Conservation (phyloP, 1,284 basidiomycete species). For the Pterula multifida region DNA sequence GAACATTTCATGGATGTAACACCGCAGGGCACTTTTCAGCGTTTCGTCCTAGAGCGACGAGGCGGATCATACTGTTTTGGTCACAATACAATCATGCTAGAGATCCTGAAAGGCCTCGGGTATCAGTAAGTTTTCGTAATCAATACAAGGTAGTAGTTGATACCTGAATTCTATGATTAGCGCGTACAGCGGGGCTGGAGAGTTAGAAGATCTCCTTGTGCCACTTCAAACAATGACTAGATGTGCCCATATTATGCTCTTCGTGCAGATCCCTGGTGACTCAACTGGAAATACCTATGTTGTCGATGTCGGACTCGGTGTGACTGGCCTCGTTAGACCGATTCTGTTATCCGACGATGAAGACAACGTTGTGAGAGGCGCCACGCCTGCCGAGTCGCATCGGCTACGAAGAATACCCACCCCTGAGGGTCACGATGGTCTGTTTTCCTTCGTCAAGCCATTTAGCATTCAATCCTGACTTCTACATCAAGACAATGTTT, state of each 20-base stretch:
- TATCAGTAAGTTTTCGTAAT: slow-evolving; percentile 16
- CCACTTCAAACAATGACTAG: slow-evolving; percentile 1
- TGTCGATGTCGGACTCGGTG: slow-evolving; percentile 25
- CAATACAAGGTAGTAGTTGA: neutral
- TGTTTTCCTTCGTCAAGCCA: slow-evolving; percentile 1
- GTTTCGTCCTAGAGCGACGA: neutral
- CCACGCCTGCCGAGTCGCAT: slow-evolving; percentile 19
- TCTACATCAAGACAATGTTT: slow-evolving; percentile 10
- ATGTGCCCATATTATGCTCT: slow-evolving; percentile 21
- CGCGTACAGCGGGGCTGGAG: slow-evolving; percentile 17
- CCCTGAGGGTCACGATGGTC: slow-evolving; percentile 17
- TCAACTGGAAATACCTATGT: slow-evolving; percentile 21
- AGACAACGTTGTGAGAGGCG: slow-evolving; percentile 16
- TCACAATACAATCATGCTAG: slow-evolving; percentile 21
- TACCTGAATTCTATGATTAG: slow-evolving; percentile 13
- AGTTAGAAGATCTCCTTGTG: slow-evolving; percentile 16
- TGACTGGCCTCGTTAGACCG: slow-evolving; percentile 18
- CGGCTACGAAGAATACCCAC: slow-evolving; percentile 14
- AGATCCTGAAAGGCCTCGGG: slow-evolving; percentile 24
- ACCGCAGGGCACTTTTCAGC: slow-evolving; percentile 8
- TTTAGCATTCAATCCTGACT: slow-evolving; percentile 8
- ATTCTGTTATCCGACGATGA: slow-evolving; percentile 21
- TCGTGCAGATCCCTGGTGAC: slow-evolving; percentile 23
- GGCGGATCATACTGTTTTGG: slow-evolving; percentile 27
- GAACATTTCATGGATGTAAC: slow-evolving; percentile 12